Evolutionary conservation across 768 basidiomycete genomes (phyloP).

Genomic region (Hemileccinum impolitum): DNA sequence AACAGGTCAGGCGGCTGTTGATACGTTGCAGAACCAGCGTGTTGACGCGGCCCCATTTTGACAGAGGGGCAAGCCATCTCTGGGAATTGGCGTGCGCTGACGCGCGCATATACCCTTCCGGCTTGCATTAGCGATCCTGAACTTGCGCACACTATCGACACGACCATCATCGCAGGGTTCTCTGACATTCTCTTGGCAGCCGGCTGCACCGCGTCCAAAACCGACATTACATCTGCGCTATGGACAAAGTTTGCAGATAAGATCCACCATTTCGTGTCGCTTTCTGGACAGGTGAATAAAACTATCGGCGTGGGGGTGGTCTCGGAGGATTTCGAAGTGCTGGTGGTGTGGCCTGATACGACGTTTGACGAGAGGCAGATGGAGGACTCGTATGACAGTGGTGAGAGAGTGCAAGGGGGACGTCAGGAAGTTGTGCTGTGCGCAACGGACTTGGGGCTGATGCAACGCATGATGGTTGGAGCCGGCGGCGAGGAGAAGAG

Average conservation of each 20-base stretch:
- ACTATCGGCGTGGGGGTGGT: constrained; percentile 20
- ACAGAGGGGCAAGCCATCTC: constrained; percentile 42
- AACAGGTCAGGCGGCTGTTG: constrained; percentile 27
- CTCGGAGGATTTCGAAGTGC: constrained; percentile 20
- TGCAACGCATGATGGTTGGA: constrained; percentile 19
- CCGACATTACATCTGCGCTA: constrained; percentile 37
- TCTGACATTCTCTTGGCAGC: constrained; percentile 27
- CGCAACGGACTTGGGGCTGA: constrained; percentile 33
- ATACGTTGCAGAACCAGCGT: neutral
- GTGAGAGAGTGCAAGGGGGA: neutral
- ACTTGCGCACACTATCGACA: constrained; percentile 4
- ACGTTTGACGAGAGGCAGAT: neutral
- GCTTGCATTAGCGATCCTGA: constrained; percentile 15
- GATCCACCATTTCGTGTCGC: constrained; percentile 39
- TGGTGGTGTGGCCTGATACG: neutral
- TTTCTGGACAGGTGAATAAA: constrained; percentile 44
- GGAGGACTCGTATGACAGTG: constrained; percentile 20
- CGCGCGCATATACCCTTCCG: constrained; percentile 19
- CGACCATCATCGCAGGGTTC: constrained; percentile 17
- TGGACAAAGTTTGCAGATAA: constrained; percentile 39
- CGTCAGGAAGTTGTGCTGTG: constrained; percentile 23
- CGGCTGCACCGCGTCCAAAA: constrained; percentile 16
- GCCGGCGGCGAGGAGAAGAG: constrained; percentile 6
- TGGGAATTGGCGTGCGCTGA: constrained; percentile 42
- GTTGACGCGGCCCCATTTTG: neutral